These are phyloP conservation scores for Colletotrichum sp. DNA, from an alignment of 2,329 filamentous ascomycete species.

Conservation along the genomic window DNA sequence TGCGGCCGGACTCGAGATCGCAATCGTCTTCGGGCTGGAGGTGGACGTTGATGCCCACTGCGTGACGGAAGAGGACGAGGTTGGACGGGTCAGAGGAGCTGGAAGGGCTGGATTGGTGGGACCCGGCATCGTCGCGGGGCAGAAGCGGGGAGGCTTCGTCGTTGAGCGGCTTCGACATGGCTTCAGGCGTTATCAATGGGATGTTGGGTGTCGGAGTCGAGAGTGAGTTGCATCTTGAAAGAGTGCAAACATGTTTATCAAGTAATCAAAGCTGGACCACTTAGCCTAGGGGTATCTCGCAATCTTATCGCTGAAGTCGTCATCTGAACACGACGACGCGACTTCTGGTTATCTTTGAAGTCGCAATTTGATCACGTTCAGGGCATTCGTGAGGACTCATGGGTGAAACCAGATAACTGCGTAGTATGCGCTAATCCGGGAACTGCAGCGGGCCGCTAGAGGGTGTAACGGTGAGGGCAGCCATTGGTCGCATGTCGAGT, in stretches of 20 bases:
- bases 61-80: conserved; percentile 46
- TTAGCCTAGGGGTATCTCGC: neutral
- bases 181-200: neutral
- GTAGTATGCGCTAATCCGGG: neutral
- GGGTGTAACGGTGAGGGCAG: conserved; percentile 1
- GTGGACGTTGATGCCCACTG: conserved; percentile 46
- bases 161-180: conserved; percentile 3
- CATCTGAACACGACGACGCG: neutral
- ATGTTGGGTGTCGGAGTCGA: neutral
- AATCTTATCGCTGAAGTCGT: neutral
- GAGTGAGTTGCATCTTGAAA: neutral
- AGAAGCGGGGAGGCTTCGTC: neutral
- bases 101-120: neutral
- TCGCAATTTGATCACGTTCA: neutral
- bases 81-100: conserved; percentile 37
- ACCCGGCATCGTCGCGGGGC: neutral
- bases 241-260: neutral
- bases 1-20: conserved; percentile 38
- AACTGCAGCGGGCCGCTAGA: conserved; percentile 2
- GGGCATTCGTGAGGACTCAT: neutral
- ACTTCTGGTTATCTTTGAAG: neutral
- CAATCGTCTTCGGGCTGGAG: conserved; percentile 23
- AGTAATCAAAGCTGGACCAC: neutral
- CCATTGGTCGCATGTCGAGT: neutral
- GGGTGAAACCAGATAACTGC: neutral